These are phyloP conservation scores for Asclepias syriaca DNA, from an alignment of 257 asterid genomes.

Conservation along the genomic window DNA sequence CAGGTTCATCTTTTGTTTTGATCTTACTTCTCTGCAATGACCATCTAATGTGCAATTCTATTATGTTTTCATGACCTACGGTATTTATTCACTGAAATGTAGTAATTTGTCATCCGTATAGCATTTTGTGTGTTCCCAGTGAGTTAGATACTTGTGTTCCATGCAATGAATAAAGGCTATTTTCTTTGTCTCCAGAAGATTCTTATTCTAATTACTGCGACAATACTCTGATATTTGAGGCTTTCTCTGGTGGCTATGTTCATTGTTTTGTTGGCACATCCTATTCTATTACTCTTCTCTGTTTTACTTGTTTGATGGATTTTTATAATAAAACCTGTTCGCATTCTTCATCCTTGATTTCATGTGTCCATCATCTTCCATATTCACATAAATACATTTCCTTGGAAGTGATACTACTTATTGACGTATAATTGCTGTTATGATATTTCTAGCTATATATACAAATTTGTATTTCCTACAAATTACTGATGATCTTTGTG, in stretches of 20 bases:
- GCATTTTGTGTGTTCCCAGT: not conserved
- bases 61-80: not conserved
- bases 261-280: not conserved
- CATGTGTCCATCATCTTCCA: not conserved
- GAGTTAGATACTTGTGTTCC: not conserved
- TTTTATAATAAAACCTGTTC: not conserved
- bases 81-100: not conserved
- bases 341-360: not conserved
- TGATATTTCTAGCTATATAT: not conserved
- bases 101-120: not conserved
- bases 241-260: not conserved
- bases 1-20: constrained; percentile 44
- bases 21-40: not conserved
- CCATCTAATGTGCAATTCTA: not conserved
- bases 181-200: not conserved
- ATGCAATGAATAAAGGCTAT: not conserved
- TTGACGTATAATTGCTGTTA: not conserved
- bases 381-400: not conserved
- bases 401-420: not conserved
- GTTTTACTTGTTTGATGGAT: too few relatives aligned
- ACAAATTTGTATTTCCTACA: not conserved
- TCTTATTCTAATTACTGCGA: not conserved
- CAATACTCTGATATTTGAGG: not conserved
- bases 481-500: not conserved
- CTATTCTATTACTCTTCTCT: not conserved